Evolutionary conservation across 2,329 filamentous ascomycete genomes (phyloP).

Genomic region (Didymosphaeria variabile): DNA sequence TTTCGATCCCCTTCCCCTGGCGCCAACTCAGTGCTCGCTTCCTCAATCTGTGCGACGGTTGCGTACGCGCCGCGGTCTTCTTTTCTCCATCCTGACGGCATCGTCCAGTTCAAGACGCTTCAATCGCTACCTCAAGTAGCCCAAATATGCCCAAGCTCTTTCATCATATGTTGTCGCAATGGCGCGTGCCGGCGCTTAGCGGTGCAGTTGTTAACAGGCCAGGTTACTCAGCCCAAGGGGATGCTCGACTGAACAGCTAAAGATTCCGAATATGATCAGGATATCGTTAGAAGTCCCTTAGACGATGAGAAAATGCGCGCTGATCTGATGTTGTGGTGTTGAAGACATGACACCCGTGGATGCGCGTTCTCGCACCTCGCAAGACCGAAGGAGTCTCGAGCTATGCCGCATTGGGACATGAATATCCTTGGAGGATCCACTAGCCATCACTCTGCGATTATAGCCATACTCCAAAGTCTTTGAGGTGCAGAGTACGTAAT

Average conservation of each 20-base stretch:
- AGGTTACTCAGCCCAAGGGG: too few relatives aligned
- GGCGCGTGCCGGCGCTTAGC: constrained; percentile 4
- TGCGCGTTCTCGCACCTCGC: constrained; percentile 15
- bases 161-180: constrained; percentile 16
- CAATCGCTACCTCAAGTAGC: constrained; percentile 16
- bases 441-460: constrained; percentile 10
- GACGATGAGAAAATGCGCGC: background rate
- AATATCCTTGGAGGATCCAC: constrained; percentile 4
- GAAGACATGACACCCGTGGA: constrained; percentile 20
- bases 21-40: constrained; percentile 26
- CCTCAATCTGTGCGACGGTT: constrained; percentile 43
- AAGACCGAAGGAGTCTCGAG: constrained; percentile 16
- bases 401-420: constrained; percentile 6
- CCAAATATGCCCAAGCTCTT: constrained; percentile 7
- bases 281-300: background rate
- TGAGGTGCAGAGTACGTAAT: too few relatives aligned
- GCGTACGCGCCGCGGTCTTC: constrained; percentile 41
- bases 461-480: background rate
- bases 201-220: background rate
- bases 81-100: constrained; percentile 33
- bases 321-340: constrained; percentile 11
- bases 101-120: constrained; percentile 15
- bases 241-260: background rate
- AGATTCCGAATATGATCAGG: background rate
- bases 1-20: constrained; percentile 26